phyloP scores from a whole-genome alignment of 768 basidiomycete species.

The Artomyces pyxidatus region DNA sequence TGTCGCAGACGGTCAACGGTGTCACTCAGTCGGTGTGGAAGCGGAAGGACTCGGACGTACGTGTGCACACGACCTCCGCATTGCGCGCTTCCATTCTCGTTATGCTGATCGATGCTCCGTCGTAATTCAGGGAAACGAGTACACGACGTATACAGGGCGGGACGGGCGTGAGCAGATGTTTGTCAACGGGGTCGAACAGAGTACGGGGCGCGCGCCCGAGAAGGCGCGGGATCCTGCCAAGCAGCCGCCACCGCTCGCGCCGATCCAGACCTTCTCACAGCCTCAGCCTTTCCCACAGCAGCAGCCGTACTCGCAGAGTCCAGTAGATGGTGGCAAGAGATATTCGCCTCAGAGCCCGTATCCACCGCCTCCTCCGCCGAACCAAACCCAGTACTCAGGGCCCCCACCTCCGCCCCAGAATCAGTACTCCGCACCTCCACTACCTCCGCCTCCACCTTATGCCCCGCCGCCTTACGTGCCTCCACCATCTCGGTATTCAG shows the following conservation, averaged over 20 bases:
- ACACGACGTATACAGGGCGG: constrained; percentile 53
- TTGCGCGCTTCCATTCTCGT: background rate
- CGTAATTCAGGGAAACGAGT: constrained; percentile 60
- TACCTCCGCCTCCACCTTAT: background rate
- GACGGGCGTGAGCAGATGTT: constrained; percentile 61
- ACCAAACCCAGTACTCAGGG: background rate
- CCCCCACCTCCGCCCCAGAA: background rate
- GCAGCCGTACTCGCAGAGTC: no score
- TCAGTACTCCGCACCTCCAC: no score
- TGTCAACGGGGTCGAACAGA: constrained; percentile 57
- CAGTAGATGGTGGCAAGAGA: no score
- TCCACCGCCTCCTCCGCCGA: background rate
- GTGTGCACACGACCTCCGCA: constrained; percentile 19
- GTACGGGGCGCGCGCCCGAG: no score
- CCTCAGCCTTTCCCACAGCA: no score
- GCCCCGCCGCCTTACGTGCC: background rate
- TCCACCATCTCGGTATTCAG: background rate
- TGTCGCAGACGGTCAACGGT: constrained; percentile 56
- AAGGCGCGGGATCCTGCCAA: no score
- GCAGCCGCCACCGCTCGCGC: no score
- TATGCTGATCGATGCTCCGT: constrained; percentile 11
- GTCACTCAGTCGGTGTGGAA: constrained; percentile 51
- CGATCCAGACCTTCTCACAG: no score
- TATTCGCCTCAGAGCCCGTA: background rate
- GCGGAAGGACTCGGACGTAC: constrained; percentile 50